Evolutionary conservation across 352 stramenopile genomes (phyloP).

Genomic region (Plasmopara halstedii): DNA sequence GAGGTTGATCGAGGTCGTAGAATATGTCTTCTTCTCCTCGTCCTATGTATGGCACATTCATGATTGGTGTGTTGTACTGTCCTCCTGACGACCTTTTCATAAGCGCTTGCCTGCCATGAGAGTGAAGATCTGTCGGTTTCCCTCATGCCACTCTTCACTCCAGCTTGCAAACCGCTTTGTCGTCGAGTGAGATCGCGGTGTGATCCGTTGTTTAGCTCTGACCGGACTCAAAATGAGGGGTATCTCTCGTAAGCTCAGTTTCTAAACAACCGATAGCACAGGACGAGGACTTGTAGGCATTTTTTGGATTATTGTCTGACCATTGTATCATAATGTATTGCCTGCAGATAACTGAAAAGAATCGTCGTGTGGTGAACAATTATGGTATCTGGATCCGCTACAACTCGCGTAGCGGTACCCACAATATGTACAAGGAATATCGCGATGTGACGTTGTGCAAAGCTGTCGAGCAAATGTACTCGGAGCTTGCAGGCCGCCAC

Average conservation of each 20-base stretch:
- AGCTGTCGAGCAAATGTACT: slow-evolving; percentile 98
- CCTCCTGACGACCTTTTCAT: slow-evolving; percentile 43
- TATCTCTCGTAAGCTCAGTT: slow-evolving; percentile 18
- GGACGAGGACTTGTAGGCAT: slow-evolving; percentile 6
- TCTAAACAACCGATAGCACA: slow-evolving; percentile 15
- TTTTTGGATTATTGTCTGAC: neutral
- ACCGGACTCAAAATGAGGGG: slow-evolving; percentile 24
- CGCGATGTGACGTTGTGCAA: slow-evolving; percentile 96
- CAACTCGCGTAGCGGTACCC: slow-evolving; percentile 98
- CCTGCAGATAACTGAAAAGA: slow-evolving; percentile 96
- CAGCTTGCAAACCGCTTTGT: slow-evolving; percentile 84
- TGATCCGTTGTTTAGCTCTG: slow-evolving; percentile 68
- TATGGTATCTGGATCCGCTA: slow-evolving; percentile 99
- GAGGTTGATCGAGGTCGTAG: slow-evolving; percentile 1
- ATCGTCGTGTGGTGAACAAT: slow-evolving; percentile 97
- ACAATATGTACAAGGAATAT: slow-evolving; percentile 99
- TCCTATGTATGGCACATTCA: slow-evolving; percentile 4
- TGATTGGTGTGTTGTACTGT: slow-evolving; percentile 3
- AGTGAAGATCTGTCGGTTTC: slow-evolving; percentile 23
- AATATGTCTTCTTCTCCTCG: neutral
- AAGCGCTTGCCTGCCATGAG: slow-evolving; percentile 86
- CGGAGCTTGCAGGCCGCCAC: slow-evolving; percentile 98
- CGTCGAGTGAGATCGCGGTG: slow-evolving; percentile 56
- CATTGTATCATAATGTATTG: slow-evolving; percentile 11
- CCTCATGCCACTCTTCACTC: slow-evolving; percentile 39